Conservation (phyloP, 1,284 basidiomycete species). For the Trametes pubescens region DNA sequence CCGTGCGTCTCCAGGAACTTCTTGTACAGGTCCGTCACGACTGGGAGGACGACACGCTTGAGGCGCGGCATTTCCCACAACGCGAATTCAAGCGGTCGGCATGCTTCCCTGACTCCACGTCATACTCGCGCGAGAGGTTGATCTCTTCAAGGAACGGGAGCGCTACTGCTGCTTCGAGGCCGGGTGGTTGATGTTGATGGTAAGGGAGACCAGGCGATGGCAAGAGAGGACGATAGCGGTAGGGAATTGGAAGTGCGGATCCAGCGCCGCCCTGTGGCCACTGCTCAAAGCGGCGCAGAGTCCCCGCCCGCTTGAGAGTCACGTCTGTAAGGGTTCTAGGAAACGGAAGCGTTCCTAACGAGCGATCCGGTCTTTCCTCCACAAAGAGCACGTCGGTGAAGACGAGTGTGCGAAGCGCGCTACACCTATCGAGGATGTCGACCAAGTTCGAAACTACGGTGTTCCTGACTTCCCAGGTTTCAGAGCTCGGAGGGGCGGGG, state of each 20-base stretch:
- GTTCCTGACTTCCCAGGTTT: neutral
- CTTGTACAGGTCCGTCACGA: constrained; percentile 20
- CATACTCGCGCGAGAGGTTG: constrained; percentile 24
- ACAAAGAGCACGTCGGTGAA: too few relatives aligned
- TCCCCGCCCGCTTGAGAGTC: too few relatives aligned
- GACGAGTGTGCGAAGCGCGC: too few relatives aligned
- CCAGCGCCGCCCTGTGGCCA: too few relatives aligned
- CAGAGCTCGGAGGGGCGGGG: constrained; percentile 18
- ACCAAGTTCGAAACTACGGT: neutral
- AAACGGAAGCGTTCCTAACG: too few relatives aligned
- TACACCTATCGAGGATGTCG: too few relatives aligned
- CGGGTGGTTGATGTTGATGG: constrained; percentile 25
- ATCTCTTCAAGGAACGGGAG: constrained; percentile 18
- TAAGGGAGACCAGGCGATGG: constrained; percentile 11
- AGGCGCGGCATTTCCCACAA: constrained; percentile 22
- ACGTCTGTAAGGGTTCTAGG: too few relatives aligned
- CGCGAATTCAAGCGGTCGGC: constrained; percentile 17
- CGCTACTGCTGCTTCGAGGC: constrained; percentile 10
- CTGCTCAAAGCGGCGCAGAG: too few relatives aligned
- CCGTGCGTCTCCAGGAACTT: constrained; percentile 17
- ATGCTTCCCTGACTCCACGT: constrained; percentile 5
- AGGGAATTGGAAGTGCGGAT: constrained; percentile 16
- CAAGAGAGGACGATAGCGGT: constrained; percentile 14
- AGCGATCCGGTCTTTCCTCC: too few relatives aligned
- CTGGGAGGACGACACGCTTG: constrained; percentile 19